Percentiles rank a stretch among this genome's conserved stretches.
Evolutionary conservation across 495 filamentous ascomycete genomes (phyloP).

Genomic region (Aspergillus diversus): DNA sequence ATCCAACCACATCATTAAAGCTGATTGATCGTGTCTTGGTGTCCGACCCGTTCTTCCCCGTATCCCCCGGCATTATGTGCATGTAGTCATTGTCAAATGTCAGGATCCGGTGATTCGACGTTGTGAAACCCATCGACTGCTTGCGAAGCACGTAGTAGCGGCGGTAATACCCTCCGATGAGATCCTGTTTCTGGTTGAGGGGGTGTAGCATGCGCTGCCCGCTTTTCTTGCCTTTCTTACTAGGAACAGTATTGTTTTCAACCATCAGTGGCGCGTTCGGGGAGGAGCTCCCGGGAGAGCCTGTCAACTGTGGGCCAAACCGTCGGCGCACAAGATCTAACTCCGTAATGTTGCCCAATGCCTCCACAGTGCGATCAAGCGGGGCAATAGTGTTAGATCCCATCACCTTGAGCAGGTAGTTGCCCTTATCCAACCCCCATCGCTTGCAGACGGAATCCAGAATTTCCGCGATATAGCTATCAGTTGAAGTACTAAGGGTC

Average conservation of each 20-base stretch:
- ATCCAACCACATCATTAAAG: constrained; percentile 90
- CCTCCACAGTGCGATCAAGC: constrained; percentile 86
- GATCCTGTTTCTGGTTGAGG: constrained; percentile 75
- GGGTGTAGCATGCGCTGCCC: constrained; percentile 69
- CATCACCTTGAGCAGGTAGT: constrained; percentile 85
- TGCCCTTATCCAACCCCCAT: constrained; percentile 85
- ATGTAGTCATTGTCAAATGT: constrained; percentile 95
- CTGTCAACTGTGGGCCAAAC: constrained; percentile 78
- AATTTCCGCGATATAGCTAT: constrained; percentile 93
- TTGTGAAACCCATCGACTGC: constrained; percentile 90
- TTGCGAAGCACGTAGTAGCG: constrained; percentile 93
- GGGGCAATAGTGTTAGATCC: constrained; percentile 82
- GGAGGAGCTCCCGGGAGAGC: constrained; percentile 78
- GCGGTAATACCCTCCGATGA: constrained; percentile 71
- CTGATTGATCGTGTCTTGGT: constrained; percentile 87
- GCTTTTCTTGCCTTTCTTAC: constrained; percentile 70
- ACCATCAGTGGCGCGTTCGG: constrained; percentile 76
- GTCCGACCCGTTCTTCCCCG: constrained; percentile 55
- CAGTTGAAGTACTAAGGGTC: constrained; percentile 83
- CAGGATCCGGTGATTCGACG: constrained; percentile 79
- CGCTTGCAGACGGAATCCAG: constrained; percentile 89
- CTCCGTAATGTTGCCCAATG: constrained; percentile 79
- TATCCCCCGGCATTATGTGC: constrained; percentile 84
- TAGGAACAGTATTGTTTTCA: constrained; percentile 41
- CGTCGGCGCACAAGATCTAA: constrained; percentile 87